A percentile compares a stretch with the other conserved stretches of the same genome.
Evolutionary conservation across 2,329 filamentous ascomycete genomes (phyloP).

Genomic region (Claviceps pazoutovae): DNA sequence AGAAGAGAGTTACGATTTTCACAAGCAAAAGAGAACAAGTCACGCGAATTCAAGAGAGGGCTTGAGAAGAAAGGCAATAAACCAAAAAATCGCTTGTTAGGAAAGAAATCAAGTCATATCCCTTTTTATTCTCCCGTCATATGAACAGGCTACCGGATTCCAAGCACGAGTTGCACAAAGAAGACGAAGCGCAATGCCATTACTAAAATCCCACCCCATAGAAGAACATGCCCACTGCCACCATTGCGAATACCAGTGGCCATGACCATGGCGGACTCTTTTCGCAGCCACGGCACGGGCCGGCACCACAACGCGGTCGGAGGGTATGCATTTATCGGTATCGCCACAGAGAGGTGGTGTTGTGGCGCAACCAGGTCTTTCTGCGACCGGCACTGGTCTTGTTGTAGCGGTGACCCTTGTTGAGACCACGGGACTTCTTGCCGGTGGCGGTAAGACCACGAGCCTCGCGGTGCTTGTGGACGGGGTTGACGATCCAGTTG

Average conservation of each 20-base stretch:
- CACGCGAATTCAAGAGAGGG: too few species aligned
- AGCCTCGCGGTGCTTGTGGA: conserved; percentile 99
- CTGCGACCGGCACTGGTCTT: conserved; percentile 93
- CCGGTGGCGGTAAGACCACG: conserved; percentile 95
- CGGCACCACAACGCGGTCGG: background rate
- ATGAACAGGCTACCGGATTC: conserved; percentile 1
- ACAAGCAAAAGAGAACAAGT: too few species aligned
- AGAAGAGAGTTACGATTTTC: too few species aligned
- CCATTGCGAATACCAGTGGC: background rate
- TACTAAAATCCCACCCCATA: conserved; percentile 1
- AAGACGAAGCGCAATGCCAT: conserved; percentile 5
- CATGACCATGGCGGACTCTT: background rate
- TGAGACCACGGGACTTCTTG: conserved; percentile 99
- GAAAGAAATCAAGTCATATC: background rate
- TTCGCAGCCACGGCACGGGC: background rate
- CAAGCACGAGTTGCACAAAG: conserved; percentile 2
- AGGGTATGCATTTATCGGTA: conserved; percentile 56
- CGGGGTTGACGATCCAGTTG: conserved; percentile 99
- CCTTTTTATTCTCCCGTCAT: background rate
- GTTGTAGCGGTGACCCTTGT: conserved; percentile 99
- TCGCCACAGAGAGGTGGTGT: conserved; percentile 97
- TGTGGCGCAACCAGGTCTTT: conserved; percentile 99
- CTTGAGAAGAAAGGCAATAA: too few species aligned
- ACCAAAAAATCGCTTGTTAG: background rate
- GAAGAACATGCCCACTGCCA: background rate